phyloP scores from a whole-genome alignment of 768 basidiomycete genomes.

The Collybiopsis confluens region DNA sequence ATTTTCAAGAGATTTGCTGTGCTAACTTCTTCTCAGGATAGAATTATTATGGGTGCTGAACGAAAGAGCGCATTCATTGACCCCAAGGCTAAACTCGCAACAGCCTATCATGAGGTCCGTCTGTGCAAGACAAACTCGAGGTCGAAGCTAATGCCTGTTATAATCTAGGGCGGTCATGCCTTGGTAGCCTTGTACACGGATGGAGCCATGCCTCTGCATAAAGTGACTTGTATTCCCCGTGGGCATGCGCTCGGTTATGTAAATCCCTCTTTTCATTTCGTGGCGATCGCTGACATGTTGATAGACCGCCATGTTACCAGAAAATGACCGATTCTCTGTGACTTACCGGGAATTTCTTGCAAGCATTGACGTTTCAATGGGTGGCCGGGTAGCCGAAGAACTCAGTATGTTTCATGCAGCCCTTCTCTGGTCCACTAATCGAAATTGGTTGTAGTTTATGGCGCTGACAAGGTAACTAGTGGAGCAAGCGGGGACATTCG shows the following conservation, averaged over 20 bases:
- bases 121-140: neutral
- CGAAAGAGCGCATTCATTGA: slow-evolving; percentile 87
- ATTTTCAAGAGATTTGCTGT: neutral
- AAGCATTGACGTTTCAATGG: slow-evolving; percentile 87
- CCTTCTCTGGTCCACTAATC: too few species aligned
- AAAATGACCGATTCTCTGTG: slow-evolving; percentile 70
- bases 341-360: slow-evolving; percentile 74
- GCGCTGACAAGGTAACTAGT: slow-evolving; percentile 82
- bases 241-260: slow-evolving; percentile 90
- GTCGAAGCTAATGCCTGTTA: slow-evolving; percentile 7
- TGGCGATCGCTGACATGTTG: slow-evolving; percentile 13
- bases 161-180: slow-evolving; percentile 77
- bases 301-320: slow-evolving; percentile 75
- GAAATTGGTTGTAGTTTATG: slow-evolving; percentile 81
- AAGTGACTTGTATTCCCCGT: slow-evolving; percentile 95
- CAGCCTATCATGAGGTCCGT: slow-evolving; percentile 92
- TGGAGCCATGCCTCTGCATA: slow-evolving; percentile 95
- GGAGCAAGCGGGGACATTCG: slow-evolving; percentile 88
- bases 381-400: slow-evolving; percentile 94
- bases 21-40: slow-evolving; percentile 49
- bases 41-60: slow-evolving; percentile 96
- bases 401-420: slow-evolving; percentile 61
- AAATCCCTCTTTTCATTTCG: slow-evolving; percentile 9
- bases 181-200: slow-evolving; percentile 92
- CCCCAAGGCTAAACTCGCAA: slow-evolving; percentile 79